A percentile compares a stretch with the other conserved stretches of the same genome.
Evolutionary conservation across 106 monocot species (phyloP).

Genomic region (Apostasia shenzhenica): DNA sequence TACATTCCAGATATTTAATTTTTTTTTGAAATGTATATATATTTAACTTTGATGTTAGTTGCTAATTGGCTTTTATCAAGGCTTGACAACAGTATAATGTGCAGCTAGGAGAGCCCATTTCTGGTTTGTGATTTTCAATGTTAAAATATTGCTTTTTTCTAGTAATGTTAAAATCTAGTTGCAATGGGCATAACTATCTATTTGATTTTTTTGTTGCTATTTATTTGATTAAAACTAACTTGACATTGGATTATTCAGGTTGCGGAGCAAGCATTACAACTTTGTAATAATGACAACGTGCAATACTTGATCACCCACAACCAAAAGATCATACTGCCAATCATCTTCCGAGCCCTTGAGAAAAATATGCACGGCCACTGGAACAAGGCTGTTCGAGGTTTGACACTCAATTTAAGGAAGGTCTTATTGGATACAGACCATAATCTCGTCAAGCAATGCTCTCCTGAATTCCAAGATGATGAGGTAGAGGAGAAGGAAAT

Average conservation of each 20-base stretch:
- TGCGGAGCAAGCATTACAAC: constrained; percentile 35
- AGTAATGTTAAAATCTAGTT: too few species aligned
- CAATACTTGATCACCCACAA: constrained; percentile 43
- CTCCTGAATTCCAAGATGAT: constrained; percentile 18
- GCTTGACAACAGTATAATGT: too few species aligned
- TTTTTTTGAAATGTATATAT: too few species aligned
- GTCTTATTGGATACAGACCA: constrained; percentile 38
- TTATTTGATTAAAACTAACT: not conserved
- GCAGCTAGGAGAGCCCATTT: too few species aligned
- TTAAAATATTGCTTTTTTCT: too few species aligned
- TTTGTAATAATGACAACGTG: constrained; percentile 56
- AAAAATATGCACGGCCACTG: constrained; percentile 39
- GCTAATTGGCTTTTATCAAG: too few species aligned
- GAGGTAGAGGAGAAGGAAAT: constrained; percentile 10
- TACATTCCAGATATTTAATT: too few species aligned
- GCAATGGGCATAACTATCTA: too few species aligned
- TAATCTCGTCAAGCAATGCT: constrained; percentile 36
- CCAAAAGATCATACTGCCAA: constrained; percentile 33
- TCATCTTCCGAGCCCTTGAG: constrained; percentile 35
- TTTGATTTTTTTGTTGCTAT: too few species aligned
- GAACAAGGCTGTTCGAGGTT: constrained; percentile 50
- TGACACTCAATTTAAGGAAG: constrained; percentile 39
- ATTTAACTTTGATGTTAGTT: too few species aligned
- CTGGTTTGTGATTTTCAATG: too few species aligned
- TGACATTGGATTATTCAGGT: constrained; percentile 12